Percentiles rank a stretch among this genome's conserved stretches.
Evolutionary conservation across 305 asterid species (phyloP).

Genomic region (Salvia sclarea): DNA sequence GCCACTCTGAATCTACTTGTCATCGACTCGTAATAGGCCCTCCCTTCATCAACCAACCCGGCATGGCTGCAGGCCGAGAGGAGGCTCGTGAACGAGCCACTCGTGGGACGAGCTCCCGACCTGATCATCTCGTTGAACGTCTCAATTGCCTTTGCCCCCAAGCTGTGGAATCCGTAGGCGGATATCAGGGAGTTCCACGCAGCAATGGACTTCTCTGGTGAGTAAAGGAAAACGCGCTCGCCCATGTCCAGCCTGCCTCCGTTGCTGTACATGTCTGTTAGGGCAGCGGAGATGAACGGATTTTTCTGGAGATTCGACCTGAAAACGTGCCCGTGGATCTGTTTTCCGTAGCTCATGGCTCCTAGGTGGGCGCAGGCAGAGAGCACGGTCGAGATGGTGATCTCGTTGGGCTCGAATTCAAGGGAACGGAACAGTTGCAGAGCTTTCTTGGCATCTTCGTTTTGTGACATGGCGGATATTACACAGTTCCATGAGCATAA

Average conservation of each 20-base stretch:
- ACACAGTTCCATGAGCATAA: constrained; percentile 73
- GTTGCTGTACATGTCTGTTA: constrained; percentile 67
- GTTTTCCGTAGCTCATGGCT: constrained; percentile 50
- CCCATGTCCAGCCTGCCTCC: constrained; percentile 65
- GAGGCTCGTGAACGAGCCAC: constrained; percentile 62
- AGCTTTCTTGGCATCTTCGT: constrained; percentile 58
- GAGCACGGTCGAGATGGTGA: constrained; percentile 61
- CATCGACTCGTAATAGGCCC: constrained; percentile 47
- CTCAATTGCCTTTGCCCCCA: constrained; percentile 46
- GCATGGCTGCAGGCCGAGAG: constrained; percentile 70
- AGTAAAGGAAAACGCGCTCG: constrained; percentile 41
- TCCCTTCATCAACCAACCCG: constrained; percentile 62
- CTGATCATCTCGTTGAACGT: constrained; percentile 48
- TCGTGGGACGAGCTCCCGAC: constrained; percentile 51
- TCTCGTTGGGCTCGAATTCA: constrained; percentile 63
- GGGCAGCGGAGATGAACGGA: constrained; percentile 54
- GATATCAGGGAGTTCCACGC: constrained; percentile 70
- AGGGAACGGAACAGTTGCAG: constrained; percentile 48
- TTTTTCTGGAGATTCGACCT: constrained; percentile 43
- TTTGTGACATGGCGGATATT: constrained; percentile 59
- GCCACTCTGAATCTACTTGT: constrained; percentile 35
- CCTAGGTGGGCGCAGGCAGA: constrained; percentile 69
- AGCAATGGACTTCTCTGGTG: constrained; percentile 44
- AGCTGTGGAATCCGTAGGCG: constrained; percentile 61
- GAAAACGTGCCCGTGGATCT: constrained; percentile 61